These are phyloP conservation scores for Trichoderma asperellum DNA, from an alignment of 2,329 filamentous ascomycete genomes.

Conservation along the genomic window DNA sequence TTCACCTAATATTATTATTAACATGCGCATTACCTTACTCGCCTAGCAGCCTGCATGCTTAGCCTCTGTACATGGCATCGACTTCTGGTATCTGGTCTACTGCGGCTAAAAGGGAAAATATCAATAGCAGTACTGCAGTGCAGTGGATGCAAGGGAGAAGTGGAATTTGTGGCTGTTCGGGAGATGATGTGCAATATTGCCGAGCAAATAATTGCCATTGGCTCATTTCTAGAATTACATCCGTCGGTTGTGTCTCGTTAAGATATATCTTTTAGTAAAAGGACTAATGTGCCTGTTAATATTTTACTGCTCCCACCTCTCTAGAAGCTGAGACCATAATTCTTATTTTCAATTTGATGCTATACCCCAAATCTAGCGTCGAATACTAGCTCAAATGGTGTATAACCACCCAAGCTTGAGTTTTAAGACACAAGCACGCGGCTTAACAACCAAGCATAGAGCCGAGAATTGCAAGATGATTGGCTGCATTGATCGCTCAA, in stretches of 20 bases:
- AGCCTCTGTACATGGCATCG: not conserved
- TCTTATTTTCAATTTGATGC: not conserved
- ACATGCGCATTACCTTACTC: not conserved
- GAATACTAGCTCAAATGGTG: not conserved
- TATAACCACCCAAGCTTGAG: not conserved
- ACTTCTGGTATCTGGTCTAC: not conserved
- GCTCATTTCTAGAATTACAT: not conserved
- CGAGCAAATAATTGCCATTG: not conserved
- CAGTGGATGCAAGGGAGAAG: not conserved
- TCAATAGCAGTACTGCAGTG: not conserved
- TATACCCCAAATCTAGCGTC: not conserved
- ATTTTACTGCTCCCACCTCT: not conserved
- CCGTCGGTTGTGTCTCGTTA: not conserved
- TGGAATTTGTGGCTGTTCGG: not conserved
- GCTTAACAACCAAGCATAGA: not conserved
- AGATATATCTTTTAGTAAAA: not conserved
- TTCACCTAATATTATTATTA: not conserved
- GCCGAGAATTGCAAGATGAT: slow-evolving; percentile 1
- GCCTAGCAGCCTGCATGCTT: not conserved
- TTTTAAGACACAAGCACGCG: not conserved
- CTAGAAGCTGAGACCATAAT: not conserved
- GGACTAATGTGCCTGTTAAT: not conserved
- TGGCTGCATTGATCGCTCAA: not conserved
- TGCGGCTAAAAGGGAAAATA: slow-evolving; percentile 23
- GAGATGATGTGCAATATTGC: not conserved